phyloP scores from a whole-genome alignment of 805 yeast species.

The Torulaspora maleeae region DNA sequence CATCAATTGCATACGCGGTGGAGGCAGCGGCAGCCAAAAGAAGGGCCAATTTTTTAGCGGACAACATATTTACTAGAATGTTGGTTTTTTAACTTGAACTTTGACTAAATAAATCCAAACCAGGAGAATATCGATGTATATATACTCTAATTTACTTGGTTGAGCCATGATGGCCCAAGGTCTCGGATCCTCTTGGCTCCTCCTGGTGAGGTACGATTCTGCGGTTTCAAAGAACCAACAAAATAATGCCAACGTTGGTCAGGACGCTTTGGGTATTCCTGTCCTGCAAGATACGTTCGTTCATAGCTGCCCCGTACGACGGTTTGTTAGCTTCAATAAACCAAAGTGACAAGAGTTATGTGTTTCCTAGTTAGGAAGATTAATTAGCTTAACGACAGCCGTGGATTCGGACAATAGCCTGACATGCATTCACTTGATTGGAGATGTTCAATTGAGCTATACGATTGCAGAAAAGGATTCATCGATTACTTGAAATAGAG shows the following conservation, averaged over 20 bases:
- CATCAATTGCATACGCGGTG: constrained; percentile 17
- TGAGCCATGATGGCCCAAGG: not conserved
- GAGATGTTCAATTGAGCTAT: not conserved
- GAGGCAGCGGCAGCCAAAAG: constrained; percentile 23
- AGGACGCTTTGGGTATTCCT: not conserved
- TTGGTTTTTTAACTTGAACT: not conserved
- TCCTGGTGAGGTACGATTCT: not conserved
- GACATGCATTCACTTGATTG: not conserved
- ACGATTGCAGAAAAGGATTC: not conserved
- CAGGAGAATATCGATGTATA: not conserved
- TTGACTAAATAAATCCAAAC: not conserved
- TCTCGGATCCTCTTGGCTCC: not conserved
- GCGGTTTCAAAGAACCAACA: not conserved
- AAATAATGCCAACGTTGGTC: not conserved
- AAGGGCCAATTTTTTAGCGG: constrained; percentile 16
- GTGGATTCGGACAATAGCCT: not conserved
- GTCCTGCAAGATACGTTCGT: not conserved
- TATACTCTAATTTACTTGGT: not conserved
- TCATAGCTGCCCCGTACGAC: not conserved
- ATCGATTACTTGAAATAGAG: not conserved
- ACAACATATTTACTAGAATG: constrained; percentile 5
- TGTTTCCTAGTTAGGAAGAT: not conserved
- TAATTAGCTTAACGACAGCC: not conserved
- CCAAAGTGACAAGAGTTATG: not conserved
- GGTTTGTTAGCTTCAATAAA: not conserved